These are phyloP conservation scores for Ustilago xerochloae DNA, from an alignment of 1,284 basidiomycete genomes.

Conservation along the genomic window DNA sequence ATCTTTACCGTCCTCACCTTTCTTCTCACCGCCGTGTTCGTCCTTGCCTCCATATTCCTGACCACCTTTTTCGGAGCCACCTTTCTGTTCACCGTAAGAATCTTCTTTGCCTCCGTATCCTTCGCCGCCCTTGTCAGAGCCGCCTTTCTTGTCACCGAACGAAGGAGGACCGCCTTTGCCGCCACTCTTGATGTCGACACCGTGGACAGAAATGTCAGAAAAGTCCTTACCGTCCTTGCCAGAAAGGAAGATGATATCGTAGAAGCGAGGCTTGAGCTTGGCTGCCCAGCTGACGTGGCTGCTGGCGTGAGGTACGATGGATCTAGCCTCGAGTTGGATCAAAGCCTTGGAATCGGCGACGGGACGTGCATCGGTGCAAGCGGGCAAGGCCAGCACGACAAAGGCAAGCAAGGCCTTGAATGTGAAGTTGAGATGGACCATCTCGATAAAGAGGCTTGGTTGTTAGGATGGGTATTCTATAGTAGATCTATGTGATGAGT, in stretches of 20 bases:
- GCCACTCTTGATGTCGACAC: slow-evolving; percentile 9
- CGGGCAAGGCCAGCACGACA: slow-evolving; percentile 19
- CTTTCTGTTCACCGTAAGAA: slow-evolving; percentile 4
- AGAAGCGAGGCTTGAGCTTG: slow-evolving; percentile 20
- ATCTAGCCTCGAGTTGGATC: not conserved
- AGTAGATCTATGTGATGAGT: not conserved
- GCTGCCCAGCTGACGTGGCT: not conserved
- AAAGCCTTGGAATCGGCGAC: slow-evolving; percentile 1
- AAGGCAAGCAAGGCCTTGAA: slow-evolving; percentile 19
- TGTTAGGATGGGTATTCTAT: not conserved
- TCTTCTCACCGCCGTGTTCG: slow-evolving; percentile 1
- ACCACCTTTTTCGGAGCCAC: not conserved
- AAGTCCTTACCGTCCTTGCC: slow-evolving; percentile 9
- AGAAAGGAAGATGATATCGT: slow-evolving; percentile 16
- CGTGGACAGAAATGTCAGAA: slow-evolving; percentile 7
- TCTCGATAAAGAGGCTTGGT: not conserved
- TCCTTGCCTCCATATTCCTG: not conserved
- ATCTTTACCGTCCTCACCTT: not conserved
- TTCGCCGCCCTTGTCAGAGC: not conserved
- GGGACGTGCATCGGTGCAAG: slow-evolving; percentile 19
- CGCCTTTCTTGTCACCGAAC: slow-evolving; percentile 6
- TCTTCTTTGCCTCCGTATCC: slow-evolving; percentile 1
- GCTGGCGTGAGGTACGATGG: not conserved
- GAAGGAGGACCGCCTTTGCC: slow-evolving; percentile 14
- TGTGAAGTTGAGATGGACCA: slow-evolving; percentile 13